Conservation (phyloP, 306 rosid species). For the Rubus parviflorus region DNA sequence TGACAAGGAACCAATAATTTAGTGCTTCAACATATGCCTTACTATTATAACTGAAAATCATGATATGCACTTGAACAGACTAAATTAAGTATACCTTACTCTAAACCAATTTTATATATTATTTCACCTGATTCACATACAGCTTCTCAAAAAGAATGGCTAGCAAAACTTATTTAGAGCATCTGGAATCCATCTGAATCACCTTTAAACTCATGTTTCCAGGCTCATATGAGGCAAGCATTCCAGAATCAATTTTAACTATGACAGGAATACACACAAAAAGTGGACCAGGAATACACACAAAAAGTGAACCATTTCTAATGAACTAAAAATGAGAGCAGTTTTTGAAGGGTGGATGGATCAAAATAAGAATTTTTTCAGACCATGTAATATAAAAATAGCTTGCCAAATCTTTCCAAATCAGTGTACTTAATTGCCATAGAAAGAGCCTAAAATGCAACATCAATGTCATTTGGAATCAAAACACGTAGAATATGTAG, state of each 20-base stretch:
- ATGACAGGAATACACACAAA: background rate
- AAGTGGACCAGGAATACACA: background rate
- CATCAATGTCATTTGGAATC: slow-evolving; percentile 17
- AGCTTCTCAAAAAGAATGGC: background rate
- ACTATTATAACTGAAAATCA: background rate
- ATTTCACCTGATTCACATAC: background rate
- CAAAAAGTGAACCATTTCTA: background rate
- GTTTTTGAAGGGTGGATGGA: background rate
- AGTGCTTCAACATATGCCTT: background rate
- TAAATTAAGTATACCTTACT: background rate
- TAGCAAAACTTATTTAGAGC: background rate
- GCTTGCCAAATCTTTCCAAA: slow-evolving; percentile 8
- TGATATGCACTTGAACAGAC: background rate
- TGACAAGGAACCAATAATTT: too few species aligned
- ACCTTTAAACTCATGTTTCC: background rate
- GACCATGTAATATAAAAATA: background rate
- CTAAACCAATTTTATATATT: background rate
- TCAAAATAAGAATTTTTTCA: background rate
- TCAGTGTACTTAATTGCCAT: background rate
- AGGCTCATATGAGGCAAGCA: background rate
- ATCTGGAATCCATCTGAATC: background rate
- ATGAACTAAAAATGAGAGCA: background rate
- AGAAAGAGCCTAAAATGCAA: slow-evolving; percentile 6
- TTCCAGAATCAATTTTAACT: background rate
- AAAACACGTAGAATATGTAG: slow-evolving; percentile 7